Conservation (phyloP, 345 rosid genomes). For the Gossypium sturtianum region DNA sequence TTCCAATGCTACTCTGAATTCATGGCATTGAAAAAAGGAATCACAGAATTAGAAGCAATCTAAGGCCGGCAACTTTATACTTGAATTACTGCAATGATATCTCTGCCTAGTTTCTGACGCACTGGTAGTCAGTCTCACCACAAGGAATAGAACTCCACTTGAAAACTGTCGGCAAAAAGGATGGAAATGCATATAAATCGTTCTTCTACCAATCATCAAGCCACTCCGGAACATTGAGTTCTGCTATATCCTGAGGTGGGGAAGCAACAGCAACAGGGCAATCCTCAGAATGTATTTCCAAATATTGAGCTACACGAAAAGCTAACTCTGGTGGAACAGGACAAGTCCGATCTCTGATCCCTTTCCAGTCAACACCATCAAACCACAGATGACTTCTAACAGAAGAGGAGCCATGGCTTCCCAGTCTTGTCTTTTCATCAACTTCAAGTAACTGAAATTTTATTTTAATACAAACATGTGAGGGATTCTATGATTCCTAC, state of each 20-base stretch:
- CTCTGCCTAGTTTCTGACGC: background rate
- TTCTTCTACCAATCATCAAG: conserved; percentile 70
- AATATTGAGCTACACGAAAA: conserved; percentile 42
- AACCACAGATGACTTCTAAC: conserved; percentile 78
- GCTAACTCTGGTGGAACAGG: conserved; percentile 59
- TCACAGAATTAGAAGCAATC: conserved; percentile 1
- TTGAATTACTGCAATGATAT: background rate
- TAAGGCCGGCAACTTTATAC: conserved; percentile 17
- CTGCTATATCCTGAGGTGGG: conserved; percentile 37
- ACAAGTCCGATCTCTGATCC: conserved; percentile 37
- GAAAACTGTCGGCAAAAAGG: background rate
- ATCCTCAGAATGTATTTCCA: conserved; percentile 39
- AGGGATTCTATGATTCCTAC: background rate
- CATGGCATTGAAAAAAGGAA: background rate
- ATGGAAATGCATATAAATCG: background rate
- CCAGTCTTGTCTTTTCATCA: conserved; percentile 62
- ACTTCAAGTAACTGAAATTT: conserved; percentile 65
- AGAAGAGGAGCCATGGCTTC: conserved; percentile 53
- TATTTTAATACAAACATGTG: background rate
- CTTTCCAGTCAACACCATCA: conserved; percentile 51
- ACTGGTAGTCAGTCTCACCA: background rate
- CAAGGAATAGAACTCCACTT: background rate
- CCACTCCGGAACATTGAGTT: conserved; percentile 57
- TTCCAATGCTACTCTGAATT: background rate
- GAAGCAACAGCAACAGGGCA: conserved; percentile 28